Conservation (phyloP, 305 asterid species). For the Plantago coronopus region DNA sequence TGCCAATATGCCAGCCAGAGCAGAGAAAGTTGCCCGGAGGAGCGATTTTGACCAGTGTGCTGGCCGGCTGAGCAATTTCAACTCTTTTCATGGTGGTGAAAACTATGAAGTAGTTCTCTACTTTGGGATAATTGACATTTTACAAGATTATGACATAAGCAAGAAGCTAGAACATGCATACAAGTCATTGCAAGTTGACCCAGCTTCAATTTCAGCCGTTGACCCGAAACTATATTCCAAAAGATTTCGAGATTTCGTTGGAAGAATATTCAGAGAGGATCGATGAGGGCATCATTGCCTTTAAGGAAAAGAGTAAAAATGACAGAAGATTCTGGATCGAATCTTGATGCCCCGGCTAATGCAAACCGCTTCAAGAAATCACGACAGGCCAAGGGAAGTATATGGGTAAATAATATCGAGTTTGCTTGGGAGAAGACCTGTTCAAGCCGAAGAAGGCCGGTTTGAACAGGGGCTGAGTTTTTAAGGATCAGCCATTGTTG, state of each 20-base stretch:
- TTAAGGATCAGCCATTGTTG: conserved; percentile 48
- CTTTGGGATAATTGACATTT: conserved; percentile 89
- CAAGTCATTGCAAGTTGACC: conserved; percentile 81
- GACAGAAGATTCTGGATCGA: conserved; percentile 24
- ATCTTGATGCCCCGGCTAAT: conserved; percentile 24
- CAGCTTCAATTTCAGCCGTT: conserved; percentile 88
- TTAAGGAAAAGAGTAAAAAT: not conserved
- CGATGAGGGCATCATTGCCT: conserved; percentile 35
- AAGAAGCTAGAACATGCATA: conserved; percentile 96
- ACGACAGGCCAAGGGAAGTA: too few relatives aligned
- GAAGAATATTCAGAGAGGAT: conserved; percentile 75
- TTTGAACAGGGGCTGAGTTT: conserved; percentile 39
- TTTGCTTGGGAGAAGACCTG: too few relatives aligned
- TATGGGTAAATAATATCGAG: too few relatives aligned
- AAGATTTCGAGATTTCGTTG: conserved; percentile 82
- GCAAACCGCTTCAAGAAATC: too few relatives aligned
- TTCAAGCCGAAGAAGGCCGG: not conserved
- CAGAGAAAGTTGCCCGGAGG: conserved; percentile 72
- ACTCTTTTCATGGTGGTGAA: conserved; percentile 53
- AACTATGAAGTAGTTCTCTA: conserved; percentile 74
- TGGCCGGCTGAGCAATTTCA: conserved; percentile 48
- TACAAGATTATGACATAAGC: conserved; percentile 91
- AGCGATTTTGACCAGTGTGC: conserved; percentile 77
- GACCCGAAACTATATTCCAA: conserved; percentile 88
- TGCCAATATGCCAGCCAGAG: conserved; percentile 99